Base-by-base conservation (phyloP, 169 alveolate species). In the Sarcocystis neurona region DNA sequence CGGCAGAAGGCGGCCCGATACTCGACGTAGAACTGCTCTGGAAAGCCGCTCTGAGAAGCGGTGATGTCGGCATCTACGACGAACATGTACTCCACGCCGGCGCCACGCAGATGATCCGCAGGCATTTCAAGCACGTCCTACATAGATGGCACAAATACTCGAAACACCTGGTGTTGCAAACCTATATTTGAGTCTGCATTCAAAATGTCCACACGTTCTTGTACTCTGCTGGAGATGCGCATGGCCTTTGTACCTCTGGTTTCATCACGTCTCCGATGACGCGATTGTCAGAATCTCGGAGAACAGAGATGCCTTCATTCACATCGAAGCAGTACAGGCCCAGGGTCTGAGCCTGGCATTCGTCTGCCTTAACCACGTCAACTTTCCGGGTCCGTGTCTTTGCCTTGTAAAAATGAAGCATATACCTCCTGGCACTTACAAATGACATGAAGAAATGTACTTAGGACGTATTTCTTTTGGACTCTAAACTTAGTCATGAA, bases 1-100 rank as follows among this genome's bases (percentile, higher is more conserved):
- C 90, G 82, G 75, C 89, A 80, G 72, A 93, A 84, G 23, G 95
- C 97, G 44, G 78, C 74, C 48, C 92, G 92, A 92, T 94, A 96
- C 43, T 74, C 79, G 39, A 58, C 44, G 85, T 93, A 92, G 92
- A 95, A 95, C 41, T 90, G 96, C 60, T 93, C 92, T 27, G 92
- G 90, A 50, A 93, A 87, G 4, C 90, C 91, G 56, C 88, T 85
- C 66, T 96, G 91, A 87, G 93, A 88, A 30, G 75, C 75, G 41
- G 84, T 93, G 68, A 96, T 88, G 56, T 85, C 93, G 27, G 47
- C 84, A 56, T 93, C 95, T 5, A 77, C 84, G 50, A 68, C 87
- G 82, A 92, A 90, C 77, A 70, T 82, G 12, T 89, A 74, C 53
- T 92, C 84, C 37, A 94, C 93, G 44, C 93, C 50, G 32, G 70